These are phyloP conservation scores for Rhizopus arrhizus DNA, from an alignment of 371 early-diverging fungal genomes.

Conservation along the genomic window DNA sequence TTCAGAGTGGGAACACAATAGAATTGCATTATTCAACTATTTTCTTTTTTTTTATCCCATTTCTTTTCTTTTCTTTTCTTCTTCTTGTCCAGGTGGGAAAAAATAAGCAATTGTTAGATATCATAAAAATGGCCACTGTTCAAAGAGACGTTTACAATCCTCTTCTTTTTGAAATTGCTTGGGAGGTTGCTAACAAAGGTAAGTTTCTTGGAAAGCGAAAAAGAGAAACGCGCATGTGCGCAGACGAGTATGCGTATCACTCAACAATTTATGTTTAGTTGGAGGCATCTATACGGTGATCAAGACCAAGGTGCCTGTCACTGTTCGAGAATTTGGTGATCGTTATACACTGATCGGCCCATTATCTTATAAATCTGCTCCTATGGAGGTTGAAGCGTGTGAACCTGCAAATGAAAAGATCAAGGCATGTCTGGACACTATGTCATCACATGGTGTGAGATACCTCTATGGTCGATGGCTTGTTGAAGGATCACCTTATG, in stretches of 20 bases:
- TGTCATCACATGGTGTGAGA: conserved; percentile 77
- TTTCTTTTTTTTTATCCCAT: conserved; percentile 4
- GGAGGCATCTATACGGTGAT: conserved; percentile 97
- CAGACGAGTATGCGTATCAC: no score
- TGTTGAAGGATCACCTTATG: conserved; percentile 91
- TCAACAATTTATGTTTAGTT: conserved; percentile 70
- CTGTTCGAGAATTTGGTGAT: conserved; percentile 87
- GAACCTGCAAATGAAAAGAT: conserved; percentile 74
- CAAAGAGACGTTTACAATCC: conserved; percentile 35
- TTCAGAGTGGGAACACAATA: background rate
- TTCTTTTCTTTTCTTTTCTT: conserved; percentile 1
- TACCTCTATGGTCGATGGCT: conserved; percentile 93
- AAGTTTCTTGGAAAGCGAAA: conserved; percentile 16
- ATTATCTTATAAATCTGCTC: conserved; percentile 75
- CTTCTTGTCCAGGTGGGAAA: background rate
- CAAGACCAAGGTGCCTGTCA: conserved; percentile 91
- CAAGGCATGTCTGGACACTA: conserved; percentile 66
- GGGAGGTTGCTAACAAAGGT: conserved; percentile 97
- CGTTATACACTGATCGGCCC: conserved; percentile 67
- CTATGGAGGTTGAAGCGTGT: conserved; percentile 87
- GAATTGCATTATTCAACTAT: background rate
- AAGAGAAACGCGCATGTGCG: background rate
- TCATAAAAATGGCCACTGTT: conserved; percentile 11
- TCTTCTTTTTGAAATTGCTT: conserved; percentile 86
- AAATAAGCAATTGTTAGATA: background rate